Evolutionary conservation across 2,329 filamentous ascomycete species (phyloP).

Genomic region (Ascomycota sp.): DNA sequence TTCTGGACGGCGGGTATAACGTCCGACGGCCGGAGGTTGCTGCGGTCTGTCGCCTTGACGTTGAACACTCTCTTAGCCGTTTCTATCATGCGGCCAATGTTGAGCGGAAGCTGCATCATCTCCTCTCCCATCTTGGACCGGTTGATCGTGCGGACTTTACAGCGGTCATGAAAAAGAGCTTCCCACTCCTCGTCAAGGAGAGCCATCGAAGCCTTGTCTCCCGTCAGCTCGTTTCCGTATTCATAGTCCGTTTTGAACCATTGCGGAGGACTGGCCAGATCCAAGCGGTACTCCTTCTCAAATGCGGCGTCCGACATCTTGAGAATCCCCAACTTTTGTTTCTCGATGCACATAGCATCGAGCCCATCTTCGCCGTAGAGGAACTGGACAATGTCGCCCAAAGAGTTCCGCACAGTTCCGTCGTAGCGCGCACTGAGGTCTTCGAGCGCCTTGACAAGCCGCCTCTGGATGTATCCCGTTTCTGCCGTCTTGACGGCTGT

Average conservation of each 20-base stretch:
- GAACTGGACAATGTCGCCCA: constrained; percentile 93
- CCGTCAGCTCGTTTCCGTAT: constrained; percentile 67
- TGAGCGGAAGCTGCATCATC: constrained; percentile 78
- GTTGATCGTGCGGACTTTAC: constrained; percentile 50
- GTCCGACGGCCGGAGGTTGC: constrained; percentile 74
- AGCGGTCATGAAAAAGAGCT: constrained; percentile 51
- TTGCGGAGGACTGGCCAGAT: constrained; percentile 39
- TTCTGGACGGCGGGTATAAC: constrained; percentile 63
- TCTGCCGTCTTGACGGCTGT: constrained; percentile 98
- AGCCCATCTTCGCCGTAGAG: constrained; percentile 94
- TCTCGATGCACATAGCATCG: constrained; percentile 84
- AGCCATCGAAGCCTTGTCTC: constrained; percentile 71
- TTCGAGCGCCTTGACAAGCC: constrained; percentile 93
- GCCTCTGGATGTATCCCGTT: constrained; percentile 96
- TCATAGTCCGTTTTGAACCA: constrained; percentile 42
- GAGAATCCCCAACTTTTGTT: constrained; percentile 75
- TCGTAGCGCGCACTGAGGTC: constrained; percentile 97
- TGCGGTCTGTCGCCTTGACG: constrained; percentile 66
- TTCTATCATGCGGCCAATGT: constrained; percentile 77
- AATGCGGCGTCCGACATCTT: constrained; percentile 61
- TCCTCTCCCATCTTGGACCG: constrained; percentile 54
- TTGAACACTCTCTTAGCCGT: constrained; percentile 80
- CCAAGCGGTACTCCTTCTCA: constrained; percentile 62
- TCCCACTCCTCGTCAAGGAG: constrained; percentile 82
- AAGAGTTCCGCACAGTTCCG: constrained; percentile 87